Percentiles rank a stretch among this genome's conserved stretches.
Evolutionary conservation across 2,329 filamentous ascomycete species (phyloP).

Genomic region (Ophiostoma novo-ulmi): DNA sequence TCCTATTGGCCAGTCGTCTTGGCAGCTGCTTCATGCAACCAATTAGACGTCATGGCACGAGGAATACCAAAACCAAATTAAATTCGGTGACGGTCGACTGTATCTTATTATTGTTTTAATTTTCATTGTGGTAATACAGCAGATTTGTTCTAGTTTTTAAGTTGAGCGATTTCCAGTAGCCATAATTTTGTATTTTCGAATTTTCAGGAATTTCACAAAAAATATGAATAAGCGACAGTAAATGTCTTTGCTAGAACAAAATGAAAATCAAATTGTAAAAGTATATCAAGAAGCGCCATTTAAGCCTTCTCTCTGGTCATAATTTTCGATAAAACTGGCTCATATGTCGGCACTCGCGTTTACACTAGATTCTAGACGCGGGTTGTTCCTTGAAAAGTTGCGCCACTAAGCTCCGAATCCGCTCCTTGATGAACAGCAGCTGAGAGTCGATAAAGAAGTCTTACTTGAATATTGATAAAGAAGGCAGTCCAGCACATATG

Average conservation of each 20-base stretch:
- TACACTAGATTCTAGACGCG: constrained; percentile 1
- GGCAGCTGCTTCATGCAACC: background rate
- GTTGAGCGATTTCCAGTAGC: no score
- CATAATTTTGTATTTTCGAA: no score
- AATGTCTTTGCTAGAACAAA: no score
- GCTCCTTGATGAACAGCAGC: background rate
- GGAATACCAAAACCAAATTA: background rate
- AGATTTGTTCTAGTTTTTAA: no score
- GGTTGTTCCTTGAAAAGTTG: constrained; percentile 5
- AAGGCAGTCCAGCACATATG: background rate
- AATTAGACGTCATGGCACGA: background rate
- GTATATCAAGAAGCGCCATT: background rate
- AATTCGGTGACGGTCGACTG: background rate
- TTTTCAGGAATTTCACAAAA: no score
- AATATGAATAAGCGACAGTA: no score
- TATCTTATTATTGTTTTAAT: no score
- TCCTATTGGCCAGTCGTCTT: background rate
- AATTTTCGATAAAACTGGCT: background rate
- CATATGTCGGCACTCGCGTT: constrained; percentile 3
- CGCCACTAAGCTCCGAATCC: constrained; percentile 7
- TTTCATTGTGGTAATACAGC: no score
- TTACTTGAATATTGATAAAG: background rate
- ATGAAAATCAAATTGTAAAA: background rate
- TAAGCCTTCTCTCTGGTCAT: background rate
- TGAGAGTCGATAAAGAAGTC: background rate